These are phyloP conservation scores for Nidula niveotomentosa DNA, from an alignment of 1,284 basidiomycete species.

Conservation along the genomic window DNA sequence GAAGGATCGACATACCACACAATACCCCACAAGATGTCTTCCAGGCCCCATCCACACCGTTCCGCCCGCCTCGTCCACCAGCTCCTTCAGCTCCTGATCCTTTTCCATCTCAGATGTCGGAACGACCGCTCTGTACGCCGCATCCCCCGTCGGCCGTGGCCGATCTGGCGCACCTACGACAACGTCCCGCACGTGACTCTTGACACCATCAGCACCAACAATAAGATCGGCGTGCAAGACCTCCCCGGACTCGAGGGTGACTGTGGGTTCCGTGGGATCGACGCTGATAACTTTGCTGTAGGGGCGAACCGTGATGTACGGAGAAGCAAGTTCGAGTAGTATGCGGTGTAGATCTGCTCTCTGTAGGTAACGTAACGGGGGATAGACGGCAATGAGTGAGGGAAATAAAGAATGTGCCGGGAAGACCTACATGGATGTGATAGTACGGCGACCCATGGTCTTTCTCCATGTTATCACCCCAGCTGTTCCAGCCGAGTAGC, in stretches of 20 bases:
- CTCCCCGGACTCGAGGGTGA: constrained; percentile 40
- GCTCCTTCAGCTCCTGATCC: constrained; percentile 44
- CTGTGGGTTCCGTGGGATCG: constrained; percentile 30
- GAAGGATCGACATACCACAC: constrained; percentile 25
- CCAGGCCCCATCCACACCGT: constrained; percentile 47
- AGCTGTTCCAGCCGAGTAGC: constrained; percentile 41
- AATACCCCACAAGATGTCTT: constrained; percentile 43
- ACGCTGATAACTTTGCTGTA: constrained; percentile 37
- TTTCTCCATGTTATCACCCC: constrained; percentile 37
- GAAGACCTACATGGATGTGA: constrained; percentile 42
- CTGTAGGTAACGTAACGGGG: constrained; percentile 16
- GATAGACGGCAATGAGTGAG: neutral
- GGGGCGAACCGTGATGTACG: constrained; percentile 40
- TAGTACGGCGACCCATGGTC: constrained; percentile 51
- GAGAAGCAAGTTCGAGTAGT: constrained; percentile 38
- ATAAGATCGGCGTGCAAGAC: constrained; percentile 43
- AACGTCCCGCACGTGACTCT: constrained; percentile 39
- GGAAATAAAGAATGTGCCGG: neutral
- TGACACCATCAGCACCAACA: constrained; percentile 56
- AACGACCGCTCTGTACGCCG: constrained; percentile 56
- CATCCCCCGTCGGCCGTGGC: constrained; percentile 52
- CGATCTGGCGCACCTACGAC: constrained; percentile 38
- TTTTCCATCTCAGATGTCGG: constrained; percentile 41
- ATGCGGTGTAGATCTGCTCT: constrained; percentile 51
- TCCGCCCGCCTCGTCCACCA: constrained; percentile 37